Base-by-base conservation (phyloP, 331 rosid genomes). In the Saraca asoca region DNA sequence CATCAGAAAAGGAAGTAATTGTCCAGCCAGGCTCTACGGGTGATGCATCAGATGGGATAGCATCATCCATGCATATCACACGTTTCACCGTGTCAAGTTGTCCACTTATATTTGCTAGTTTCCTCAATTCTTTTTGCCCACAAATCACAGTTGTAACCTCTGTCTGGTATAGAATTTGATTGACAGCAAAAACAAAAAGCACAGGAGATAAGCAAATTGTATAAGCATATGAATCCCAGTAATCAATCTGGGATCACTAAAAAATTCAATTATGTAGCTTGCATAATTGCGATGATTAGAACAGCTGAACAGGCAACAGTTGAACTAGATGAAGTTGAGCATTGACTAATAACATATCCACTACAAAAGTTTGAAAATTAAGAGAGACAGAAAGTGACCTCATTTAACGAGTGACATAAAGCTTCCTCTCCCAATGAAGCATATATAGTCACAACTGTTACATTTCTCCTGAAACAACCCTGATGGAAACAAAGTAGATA, bases 341-440 rank as follows among this genome's bases (percentile, higher is more conserved):
- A 62, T 68, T 57, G 31, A 37, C 24, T 7, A 33, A 42, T 51
- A 15, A 53, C 18, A 64, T 66, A 54, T 44, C 39, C 41, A 14
- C 18, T 33, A 42, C 63, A 63, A 50, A 53, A 9, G 59, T 37
- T n/a, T n/a, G 46, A 62, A 16, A 31, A 51, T 9, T 33, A 43
- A 70, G 74, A 77, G 59, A 66, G 46, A 74, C 20, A 82, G 81
- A 69, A 58, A 72, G 68, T 66, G 60, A 90, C 97, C 96, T 94
- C 96, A 71, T 94, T 94, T 79, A 94, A 78, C 6, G 94, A 94
- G 63, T 94, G 90, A 76, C 96, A 88, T 42, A 94, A 63, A 60
- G 99, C 99, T 71, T 88, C 97, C 83, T 88, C 95, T 69, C 99
- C 99, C 56, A 94, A 74, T 43, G 97, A 94, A 44, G 99, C 81